phyloP scores from a whole-genome alignment of 331 rosid genomes.

The Malus hybrid region DNA sequence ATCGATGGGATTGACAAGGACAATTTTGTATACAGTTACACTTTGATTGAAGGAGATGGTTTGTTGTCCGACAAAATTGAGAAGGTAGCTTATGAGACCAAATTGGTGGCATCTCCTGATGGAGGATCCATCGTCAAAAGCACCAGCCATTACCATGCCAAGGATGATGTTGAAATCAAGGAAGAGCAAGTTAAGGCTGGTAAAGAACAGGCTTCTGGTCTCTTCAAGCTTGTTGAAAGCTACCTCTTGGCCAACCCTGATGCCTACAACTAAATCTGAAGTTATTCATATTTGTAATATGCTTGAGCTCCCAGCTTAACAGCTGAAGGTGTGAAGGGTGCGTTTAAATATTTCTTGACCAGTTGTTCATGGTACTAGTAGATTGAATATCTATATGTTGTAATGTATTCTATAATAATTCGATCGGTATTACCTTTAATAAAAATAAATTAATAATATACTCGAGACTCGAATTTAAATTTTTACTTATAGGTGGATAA shows the following conservation, averaged over 20 bases:
- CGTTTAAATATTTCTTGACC: too few relatives aligned
- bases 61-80: conserved; percentile 8
- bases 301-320: background rate
- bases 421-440: too few relatives aligned
- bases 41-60: conserved; percentile 39
- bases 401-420: too few relatives aligned
- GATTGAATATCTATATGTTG: too few relatives aligned
- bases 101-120: conserved; percentile 28
- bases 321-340: background rate
- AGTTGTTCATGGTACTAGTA: too few relatives aligned
- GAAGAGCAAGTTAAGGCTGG: conserved; percentile 24
- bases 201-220: conserved; percentile 13
- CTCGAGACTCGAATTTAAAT: too few relatives aligned
- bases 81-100: conserved; percentile 33
- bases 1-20: conserved; percentile 42
- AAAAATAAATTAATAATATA: too few relatives aligned
- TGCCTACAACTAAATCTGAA: background rate
- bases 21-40: conserved; percentile 28
- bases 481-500: too few relatives aligned
- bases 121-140: conserved; percentile 49
- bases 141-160: background rate
- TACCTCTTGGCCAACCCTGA: conserved; percentile 11
- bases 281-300: too few relatives aligned
- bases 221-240: conserved; percentile 19
- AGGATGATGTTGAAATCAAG: background rate